These are phyloP conservation scores for Sarocladium strictum DNA, from an alignment of 2,329 filamentous ascomycete species.

Conservation along the genomic window DNA sequence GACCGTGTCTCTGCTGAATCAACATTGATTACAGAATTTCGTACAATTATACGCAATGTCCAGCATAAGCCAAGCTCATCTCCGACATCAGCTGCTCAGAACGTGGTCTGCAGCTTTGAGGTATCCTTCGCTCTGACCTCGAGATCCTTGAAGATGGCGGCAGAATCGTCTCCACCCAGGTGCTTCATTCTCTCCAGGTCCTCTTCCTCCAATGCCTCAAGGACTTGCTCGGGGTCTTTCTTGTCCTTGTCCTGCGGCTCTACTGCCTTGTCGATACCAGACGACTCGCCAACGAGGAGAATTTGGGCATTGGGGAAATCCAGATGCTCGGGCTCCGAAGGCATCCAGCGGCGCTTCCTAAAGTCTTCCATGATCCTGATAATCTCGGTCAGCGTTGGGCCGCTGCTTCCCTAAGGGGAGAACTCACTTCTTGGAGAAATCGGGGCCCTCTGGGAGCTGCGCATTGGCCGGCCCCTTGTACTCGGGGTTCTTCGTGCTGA, in stretches of 20 bases:
- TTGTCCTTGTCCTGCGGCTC: slow-evolving; percentile 52
- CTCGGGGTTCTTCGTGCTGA: slow-evolving; percentile 76
- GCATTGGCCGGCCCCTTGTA: slow-evolving; percentile 59
- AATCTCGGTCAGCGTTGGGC: too few relatives aligned
- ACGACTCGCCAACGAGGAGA: slow-evolving; percentile 68
- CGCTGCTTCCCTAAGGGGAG: too few relatives aligned
- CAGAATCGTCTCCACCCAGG: slow-evolving; percentile 40
- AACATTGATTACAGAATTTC: too few relatives aligned
- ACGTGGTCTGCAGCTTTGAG: slow-evolving; percentile 38
- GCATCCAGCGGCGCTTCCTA: slow-evolving; percentile 64
- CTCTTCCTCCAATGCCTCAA: slow-evolving; percentile 71
- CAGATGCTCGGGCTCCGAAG: slow-evolving; percentile 66
- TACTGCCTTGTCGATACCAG: slow-evolving; percentile 49
- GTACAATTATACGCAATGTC: too few relatives aligned
- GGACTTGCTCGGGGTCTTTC: slow-evolving; percentile 60
- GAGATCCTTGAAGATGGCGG: slow-evolving; percentile 42
- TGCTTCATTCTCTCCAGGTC: slow-evolving; percentile 60
- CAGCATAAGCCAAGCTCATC: too few relatives aligned
- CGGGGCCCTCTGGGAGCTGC: slow-evolving; percentile 56
- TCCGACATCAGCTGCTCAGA: background rate
- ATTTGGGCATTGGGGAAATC: slow-evolving; percentile 72
- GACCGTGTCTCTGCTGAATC: too few relatives aligned
- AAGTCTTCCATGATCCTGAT: slow-evolving; percentile 66
- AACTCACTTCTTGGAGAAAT: slow-evolving; percentile 64
- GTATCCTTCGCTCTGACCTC: slow-evolving; percentile 51